Base-by-base conservation (phyloP, 768 basidiomycete genomes). In the Lentinula lateritia region DNA sequence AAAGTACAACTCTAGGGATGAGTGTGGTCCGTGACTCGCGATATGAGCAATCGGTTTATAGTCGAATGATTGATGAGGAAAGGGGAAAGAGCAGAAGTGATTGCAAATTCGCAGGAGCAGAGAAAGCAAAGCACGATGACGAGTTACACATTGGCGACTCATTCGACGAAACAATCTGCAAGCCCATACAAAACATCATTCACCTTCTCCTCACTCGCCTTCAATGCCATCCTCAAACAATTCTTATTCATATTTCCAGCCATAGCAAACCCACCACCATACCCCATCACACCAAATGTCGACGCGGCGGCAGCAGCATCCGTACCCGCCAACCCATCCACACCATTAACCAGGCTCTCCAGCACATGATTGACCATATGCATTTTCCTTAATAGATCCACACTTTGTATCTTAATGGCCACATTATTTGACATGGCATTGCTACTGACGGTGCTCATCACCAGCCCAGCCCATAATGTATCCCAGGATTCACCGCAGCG, bases 341-440 rank as follows among this genome's bases (percentile, higher is more conserved):
- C 74, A 28, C 75, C 72, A 53, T 80, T 78, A 52, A 78, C 73
- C 16, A 81, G 66, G 48, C 79, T 79, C 69, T 78, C 78, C 60
- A 83, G 68, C 20, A 74, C 72, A 66, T 79, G 77, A 65, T 81
- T 80, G 13, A 79, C 78, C 46, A 83, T 70, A 76, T 77, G 78
- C 64, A 79, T 65, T 68, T 74, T 75, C 28, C 77, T 77, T 35
- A 80, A 61, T 46, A 83, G 70, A 65, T 84, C 83, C 61, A 76
- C 76, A 41, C 74, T 71, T 64, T 76, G 77, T 50, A 81, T 63
- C 23, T 73, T 78, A 28, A 78, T 62, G 32, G 52, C 28, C 23
- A 77, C 72, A 35, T 78, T 72, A 56, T 63, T 65, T 43, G 50
- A 64, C 41, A 35, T 42, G 6, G 50, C 59, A 48, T 38, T 46